These are phyloP conservation scores for Circinella minor DNA, from an alignment of 371 early-diverging fungal species.

Conservation along the genomic window DNA sequence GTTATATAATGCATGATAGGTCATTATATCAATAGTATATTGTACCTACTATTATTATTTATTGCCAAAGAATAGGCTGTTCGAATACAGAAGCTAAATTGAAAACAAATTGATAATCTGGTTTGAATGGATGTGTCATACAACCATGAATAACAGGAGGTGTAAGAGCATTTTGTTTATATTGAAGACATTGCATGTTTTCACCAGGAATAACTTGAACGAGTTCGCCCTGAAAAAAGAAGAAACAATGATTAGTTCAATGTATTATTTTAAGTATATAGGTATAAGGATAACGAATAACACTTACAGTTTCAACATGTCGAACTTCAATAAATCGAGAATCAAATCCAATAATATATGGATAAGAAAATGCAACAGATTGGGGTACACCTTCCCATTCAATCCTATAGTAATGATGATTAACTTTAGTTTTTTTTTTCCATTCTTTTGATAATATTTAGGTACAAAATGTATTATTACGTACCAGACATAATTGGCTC, in stretches of 20 bases:
- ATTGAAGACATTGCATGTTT: slow-evolving; percentile 46
- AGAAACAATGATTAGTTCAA: not conserved
- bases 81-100: slow-evolving; percentile 30
- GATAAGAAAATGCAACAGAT: slow-evolving; percentile 72
- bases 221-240: slow-evolving; percentile 39
- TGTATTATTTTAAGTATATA: no score
- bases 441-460: no score
- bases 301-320: slow-evolving; percentile 77
- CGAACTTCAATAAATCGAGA: slow-evolving; percentile 89
- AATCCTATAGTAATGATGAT: slow-evolving; percentile 21
- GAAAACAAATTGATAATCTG: slow-evolving; percentile 49
- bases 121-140: slow-evolving; percentile 54
- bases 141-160: slow-evolving; percentile 52
- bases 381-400: slow-evolving; percentile 65
- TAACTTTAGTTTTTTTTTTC: not conserved
- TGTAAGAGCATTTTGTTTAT: slow-evolving; percentile 30
- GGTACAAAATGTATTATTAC: not conserved
- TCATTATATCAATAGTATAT: no score
- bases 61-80: slow-evolving; percentile 3
- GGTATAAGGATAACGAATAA: not conserved
- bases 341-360: slow-evolving; percentile 90
- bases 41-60: no score
- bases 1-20: no score
- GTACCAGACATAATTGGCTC: slow-evolving; percentile 19
- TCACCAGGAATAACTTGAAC: slow-evolving; percentile 53